Evolutionary conservation across 208 protist species (phyloP).

Genomic region (Trypanosoma scelopori): DNA sequence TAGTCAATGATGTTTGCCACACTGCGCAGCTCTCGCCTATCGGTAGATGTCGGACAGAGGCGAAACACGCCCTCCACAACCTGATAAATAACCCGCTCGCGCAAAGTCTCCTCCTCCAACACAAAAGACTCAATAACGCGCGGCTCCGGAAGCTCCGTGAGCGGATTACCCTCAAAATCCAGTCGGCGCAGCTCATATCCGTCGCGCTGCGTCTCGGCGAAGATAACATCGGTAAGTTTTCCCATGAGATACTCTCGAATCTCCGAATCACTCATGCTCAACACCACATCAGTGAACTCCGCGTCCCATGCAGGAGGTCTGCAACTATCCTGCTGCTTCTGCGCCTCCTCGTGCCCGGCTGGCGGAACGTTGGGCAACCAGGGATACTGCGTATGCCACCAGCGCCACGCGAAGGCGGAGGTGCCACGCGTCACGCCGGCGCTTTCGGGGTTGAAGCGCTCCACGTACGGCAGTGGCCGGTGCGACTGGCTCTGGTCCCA

Average conservation of each 20-base stretch:
- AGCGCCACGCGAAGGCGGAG: slow-evolving; percentile 76
- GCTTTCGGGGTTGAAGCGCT: slow-evolving; percentile 89
- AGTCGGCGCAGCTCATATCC: slow-evolving; percentile 90
- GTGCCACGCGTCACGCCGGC: slow-evolving; percentile 85
- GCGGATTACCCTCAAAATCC: slow-evolving; percentile 92
- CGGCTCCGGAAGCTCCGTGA: slow-evolving; percentile 83
- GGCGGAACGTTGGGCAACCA: slow-evolving; percentile 86
- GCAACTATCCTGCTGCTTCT: slow-evolving; percentile 34
- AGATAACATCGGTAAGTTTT: slow-evolving; percentile 88
- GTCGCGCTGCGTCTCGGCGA: slow-evolving; percentile 83
- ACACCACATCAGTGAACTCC: slow-evolving; percentile 70
- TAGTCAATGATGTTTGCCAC: slow-evolving; percentile 86
- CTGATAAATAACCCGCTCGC: slow-evolving; percentile 81
- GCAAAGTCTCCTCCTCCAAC: slow-evolving; percentile 88
- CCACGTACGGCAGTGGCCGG: slow-evolving; percentile 65
- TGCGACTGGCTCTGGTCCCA: slow-evolving; percentile 89
- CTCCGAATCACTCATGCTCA: slow-evolving; percentile 75
- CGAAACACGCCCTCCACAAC: slow-evolving; percentile 89
- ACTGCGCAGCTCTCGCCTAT: slow-evolving; percentile 79
- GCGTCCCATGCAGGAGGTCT: slow-evolving; percentile 79
- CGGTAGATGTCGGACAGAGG: slow-evolving; percentile 66
- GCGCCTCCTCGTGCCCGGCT: slow-evolving; percentile 30
- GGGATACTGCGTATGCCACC: slow-evolving; percentile 92
- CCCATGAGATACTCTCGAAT: slow-evolving; percentile 68
- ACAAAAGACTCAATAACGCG: slow-evolving; percentile 89